phyloP scores from a whole-genome alignment of 2,329 filamentous ascomycete genomes.

The Rhynchosporium agropyri region DNA sequence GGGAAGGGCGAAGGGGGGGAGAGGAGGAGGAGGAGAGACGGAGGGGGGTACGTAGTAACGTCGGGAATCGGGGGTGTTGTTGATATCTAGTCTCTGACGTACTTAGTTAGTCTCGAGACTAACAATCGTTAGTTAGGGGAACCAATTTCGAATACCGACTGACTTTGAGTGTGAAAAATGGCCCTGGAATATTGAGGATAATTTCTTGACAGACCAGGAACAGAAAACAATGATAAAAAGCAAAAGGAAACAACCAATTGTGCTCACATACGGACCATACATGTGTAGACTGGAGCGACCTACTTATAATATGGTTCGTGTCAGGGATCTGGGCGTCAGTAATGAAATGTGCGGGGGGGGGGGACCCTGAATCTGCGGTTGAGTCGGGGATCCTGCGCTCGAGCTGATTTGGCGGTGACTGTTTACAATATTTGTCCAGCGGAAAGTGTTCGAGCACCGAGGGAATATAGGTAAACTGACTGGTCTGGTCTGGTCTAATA shows the following conservation, averaged over 20 bases:
- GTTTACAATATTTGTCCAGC: constrained; percentile 5
- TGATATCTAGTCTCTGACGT: constrained; percentile 20
- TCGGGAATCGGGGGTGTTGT: background rate
- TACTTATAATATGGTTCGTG: background rate
- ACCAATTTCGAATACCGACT: background rate
- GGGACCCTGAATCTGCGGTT: constrained; percentile 6
- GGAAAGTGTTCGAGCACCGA: background rate
- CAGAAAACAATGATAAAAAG: too few relatives aligned
- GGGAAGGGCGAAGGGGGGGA: background rate
- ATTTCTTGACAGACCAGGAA: background rate
- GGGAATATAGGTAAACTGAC: background rate
- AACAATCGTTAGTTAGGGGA: constrained; percentile 18
- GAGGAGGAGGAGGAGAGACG: background rate
- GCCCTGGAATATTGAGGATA: background rate
- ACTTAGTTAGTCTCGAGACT: constrained; percentile 15
- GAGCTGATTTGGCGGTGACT: constrained; percentile 14
- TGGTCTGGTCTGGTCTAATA: background rate
- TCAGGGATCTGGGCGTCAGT: background rate
- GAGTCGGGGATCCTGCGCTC: background rate
- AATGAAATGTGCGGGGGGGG: background rate
- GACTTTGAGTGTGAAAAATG: background rate
- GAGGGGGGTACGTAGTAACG: background rate
- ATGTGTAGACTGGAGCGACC: too few relatives aligned
- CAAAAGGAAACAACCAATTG: background rate
- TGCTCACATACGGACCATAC: background rate